phyloP scores from a whole-genome alignment of 2,329 filamentous ascomycete genomes.

The Fusarium azukiicola region DNA sequence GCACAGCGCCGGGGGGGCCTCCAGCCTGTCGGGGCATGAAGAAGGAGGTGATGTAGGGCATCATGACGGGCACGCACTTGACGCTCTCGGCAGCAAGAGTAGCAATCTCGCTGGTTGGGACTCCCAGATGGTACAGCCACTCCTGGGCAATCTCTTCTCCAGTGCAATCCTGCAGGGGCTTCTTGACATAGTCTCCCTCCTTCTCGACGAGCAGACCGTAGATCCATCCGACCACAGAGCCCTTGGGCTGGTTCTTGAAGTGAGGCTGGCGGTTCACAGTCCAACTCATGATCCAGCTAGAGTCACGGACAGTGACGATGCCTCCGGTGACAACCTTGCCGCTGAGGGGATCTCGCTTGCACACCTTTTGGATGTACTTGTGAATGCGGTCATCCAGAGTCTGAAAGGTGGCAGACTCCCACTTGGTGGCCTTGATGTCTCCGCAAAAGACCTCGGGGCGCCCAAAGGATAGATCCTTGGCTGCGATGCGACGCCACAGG shows the following conservation, averaged over 20 bases:
- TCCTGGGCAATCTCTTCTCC: constrained; percentile 35
- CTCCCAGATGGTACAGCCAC: constrained; percentile 41
- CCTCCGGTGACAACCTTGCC: constrained; percentile 61
- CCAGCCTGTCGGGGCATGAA: constrained; percentile 41
- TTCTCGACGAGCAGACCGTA: constrained; percentile 39
- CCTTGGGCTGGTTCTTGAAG: constrained; percentile 40
- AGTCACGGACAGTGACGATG: constrained; percentile 55
- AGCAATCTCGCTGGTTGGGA: constrained; percentile 32
- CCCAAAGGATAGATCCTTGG: constrained; percentile 34
- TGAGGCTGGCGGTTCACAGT: constrained; percentile 42
- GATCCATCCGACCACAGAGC: constrained; percentile 33
- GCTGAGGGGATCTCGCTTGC: constrained; percentile 52
- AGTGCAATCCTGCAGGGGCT: constrained; percentile 43
- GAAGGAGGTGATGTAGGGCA: constrained; percentile 41
- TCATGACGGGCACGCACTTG: constrained; percentile 41
- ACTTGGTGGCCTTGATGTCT: constrained; percentile 54
- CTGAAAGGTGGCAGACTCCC: constrained; percentile 65
- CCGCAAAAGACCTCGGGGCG: constrained; percentile 38
- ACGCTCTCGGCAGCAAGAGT: constrained; percentile 30
- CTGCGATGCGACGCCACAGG: constrained; percentile 36
- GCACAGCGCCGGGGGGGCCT: constrained; percentile 32
- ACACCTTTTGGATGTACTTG: constrained; percentile 36
- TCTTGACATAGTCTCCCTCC: constrained; percentile 39
- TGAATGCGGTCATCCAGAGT: constrained; percentile 58
- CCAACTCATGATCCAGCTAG: constrained; percentile 40